phyloP scores from a whole-genome alignment of 768 basidiomycete species.

The Lactarius psammicola region DNA sequence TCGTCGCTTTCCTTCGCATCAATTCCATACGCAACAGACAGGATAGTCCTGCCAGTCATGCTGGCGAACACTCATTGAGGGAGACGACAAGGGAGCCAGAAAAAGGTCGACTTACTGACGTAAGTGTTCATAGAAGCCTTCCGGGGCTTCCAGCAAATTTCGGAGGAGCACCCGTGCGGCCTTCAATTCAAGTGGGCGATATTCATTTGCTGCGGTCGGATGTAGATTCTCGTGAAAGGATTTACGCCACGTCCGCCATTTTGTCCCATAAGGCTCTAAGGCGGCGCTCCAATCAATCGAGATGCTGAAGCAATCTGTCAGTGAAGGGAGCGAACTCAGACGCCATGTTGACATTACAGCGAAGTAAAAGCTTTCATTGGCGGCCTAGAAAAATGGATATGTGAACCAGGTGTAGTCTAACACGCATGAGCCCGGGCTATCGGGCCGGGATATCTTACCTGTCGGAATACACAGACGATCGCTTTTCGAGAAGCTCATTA shows the following conservation, averaged over 20 bases:
- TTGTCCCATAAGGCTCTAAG: conserved; percentile 41
- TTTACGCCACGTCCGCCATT: conserved; percentile 44
- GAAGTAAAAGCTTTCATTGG: conserved; percentile 6
- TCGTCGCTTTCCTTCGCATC: conserved; percentile 42
- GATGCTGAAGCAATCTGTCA: conserved; percentile 36
- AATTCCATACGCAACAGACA: conserved; percentile 50
- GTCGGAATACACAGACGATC: conserved; percentile 29
- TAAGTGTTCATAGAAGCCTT: conserved; percentile 39
- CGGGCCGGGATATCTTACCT: background rate
- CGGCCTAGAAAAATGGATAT: conserved; percentile 3
- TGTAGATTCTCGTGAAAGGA: conserved; percentile 45
- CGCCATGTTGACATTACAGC: background rate
- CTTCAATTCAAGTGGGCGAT: conserved; percentile 15
- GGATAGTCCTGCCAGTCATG: conserved; percentile 41
- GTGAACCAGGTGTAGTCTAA: background rate
- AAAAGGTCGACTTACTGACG: conserved; percentile 38
- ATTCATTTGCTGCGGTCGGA: conserved; percentile 33
- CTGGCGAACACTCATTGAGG: conserved; percentile 32
- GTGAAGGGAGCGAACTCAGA: conserved; percentile 1
- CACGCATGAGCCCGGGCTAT: too few relatives aligned
- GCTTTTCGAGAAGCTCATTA: conserved; percentile 33
- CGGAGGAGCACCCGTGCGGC: conserved; percentile 36
- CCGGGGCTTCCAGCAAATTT: conserved; percentile 38
- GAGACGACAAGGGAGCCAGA: background rate
- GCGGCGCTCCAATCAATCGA: conserved; percentile 44